Base-by-base conservation (phyloP, 345 rosid species). In the Abelmoschus esculentus region DNA sequence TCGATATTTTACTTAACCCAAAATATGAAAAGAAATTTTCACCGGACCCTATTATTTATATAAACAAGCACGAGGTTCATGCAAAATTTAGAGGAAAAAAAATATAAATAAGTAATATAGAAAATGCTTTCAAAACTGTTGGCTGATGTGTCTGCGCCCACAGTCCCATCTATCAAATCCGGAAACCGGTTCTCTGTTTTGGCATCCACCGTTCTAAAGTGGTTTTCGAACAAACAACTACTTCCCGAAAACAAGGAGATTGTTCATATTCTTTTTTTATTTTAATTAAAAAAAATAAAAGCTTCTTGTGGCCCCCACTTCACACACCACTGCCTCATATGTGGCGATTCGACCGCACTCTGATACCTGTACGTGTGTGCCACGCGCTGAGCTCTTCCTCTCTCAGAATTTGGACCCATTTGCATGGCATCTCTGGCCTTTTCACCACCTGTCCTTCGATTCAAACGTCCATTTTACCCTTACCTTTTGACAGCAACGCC, bases 321-420 rank as follows among this genome's bases (percentile, higher is more conserved):
- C 56, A 0, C 66, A 26, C 13, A 26, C 18, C 57, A 18, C 4
- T 53, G 69, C 79, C 58, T 40, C 15, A 74, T 78, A 89, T 79
- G 98, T 84, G 96, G 96, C 90, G 87, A 87, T 85, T 86, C 98
- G 97, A 84, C 93, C 86, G 85, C 84, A 80, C 88, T 76, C 86
- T 84, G 84, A 70, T 83, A 68, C 83, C 79, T 64, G 62, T 62
- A 42, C 76, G 91, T 79, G 81, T 0, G 4, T 26, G 79, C 83
- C 96, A 93, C 98, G 96, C 88, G 84, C 83, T 29, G 15, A 62
- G 1, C 58, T 55, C 55, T 74, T 74, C 73, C 34, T 5, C 13
- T 26, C 76, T 57, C 36, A 18, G 32, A 3, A 11, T 75, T 72
- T 76, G 83, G 72, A 69, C 75, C 69, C 67, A 14, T 61, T 72